Base-by-base conservation (phyloP, 78 protist species). In the Polysphondylium violaceum region DNA sequence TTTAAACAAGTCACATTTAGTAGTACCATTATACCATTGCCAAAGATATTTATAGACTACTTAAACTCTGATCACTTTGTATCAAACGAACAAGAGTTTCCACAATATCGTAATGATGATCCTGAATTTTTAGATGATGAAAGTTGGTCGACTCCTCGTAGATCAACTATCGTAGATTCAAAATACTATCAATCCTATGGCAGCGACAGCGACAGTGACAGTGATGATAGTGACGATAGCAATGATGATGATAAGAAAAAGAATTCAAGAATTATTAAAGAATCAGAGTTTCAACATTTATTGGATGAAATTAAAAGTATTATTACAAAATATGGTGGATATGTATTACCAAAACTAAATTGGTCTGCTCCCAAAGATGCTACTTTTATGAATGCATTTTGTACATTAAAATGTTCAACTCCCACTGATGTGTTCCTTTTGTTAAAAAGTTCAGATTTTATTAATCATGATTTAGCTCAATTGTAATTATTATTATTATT, bases 281-380 rank as follows among this genome's bases (percentile, higher is more conserved):
- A 51, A 69, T 11, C 40, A 8, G 68, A 68, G 21, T 76, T 93
- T 43, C 47, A 76, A 63, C 79, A 86, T 14, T 65, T 90, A 38
- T 47, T 64, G 14, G 55, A 27, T 8, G 19, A 38, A 29, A 76
- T 93, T 25, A 38, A 44, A 0, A 81, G 53, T 12, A 67, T 74
- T 41, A 93, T 87, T n/a, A 65, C 9, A 31, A 40, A 36, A n/a
- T 16, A 71, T 19, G 95, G 81, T 56, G 96, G 96, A 2, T 23
- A 43, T 6, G 75, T 86, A 7, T 6, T 93, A 5, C 93, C 96
- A 21, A 93, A 93, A 74, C 41, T 93, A 41, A 75, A 76, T 36
- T 93, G 96, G 96, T 73, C 87, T 19, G 9, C 92, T 2, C 96
- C 96, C 0, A 69, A 58, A 60, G 96, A 93, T 59, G 96, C 96